A percentile compares a stretch with the other conserved stretches of the same genome.
These are phyloP conservation scores for Cercis canadensis DNA, from an alignment of 306 rosid genomes.

Conservation along the genomic window DNA sequence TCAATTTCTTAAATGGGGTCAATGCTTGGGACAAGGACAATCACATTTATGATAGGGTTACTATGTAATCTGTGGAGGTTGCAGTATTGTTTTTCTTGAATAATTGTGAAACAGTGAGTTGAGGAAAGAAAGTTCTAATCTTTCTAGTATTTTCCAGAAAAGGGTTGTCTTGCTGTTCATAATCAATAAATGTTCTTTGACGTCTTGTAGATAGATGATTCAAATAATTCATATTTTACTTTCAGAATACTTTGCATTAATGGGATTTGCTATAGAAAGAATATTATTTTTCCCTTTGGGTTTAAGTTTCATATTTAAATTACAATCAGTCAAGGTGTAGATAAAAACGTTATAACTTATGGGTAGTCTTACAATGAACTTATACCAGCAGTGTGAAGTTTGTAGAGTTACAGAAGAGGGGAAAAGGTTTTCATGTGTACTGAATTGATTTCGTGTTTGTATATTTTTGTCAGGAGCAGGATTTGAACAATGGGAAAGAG, in stretches of 20 bases:
- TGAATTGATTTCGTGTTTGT: constrained; percentile 16
- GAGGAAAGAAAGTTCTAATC: not conserved
- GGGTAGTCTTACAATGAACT: not conserved
- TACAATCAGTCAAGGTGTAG: not conserved
- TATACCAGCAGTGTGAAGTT: not conserved
- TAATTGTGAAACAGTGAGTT: not conserved
- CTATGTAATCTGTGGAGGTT: not conserved
- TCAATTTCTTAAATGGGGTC: not conserved
- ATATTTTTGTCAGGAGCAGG: constrained; percentile 32
- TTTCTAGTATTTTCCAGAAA: not conserved
- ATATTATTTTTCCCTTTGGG: not conserved
- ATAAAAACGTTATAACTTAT: not conserved
- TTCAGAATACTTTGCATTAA: not conserved
- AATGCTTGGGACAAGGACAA: not conserved
- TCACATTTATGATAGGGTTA: not conserved
- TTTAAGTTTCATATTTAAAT: constrained; percentile 1
- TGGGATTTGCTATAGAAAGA: not conserved
- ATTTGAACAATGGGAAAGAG: constrained; percentile 86
- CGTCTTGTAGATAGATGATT: not conserved
- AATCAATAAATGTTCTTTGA: not conserved
- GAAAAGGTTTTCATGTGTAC: constrained; percentile 1
- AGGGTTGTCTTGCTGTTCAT: not conserved
- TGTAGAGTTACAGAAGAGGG: not conserved
- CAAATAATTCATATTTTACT: not conserved
- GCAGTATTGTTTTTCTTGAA: not conserved